phyloP scores from a whole-genome alignment of 2,329 filamentous ascomycete genomes.

The Raffaelea ambrosiae region DNA sequence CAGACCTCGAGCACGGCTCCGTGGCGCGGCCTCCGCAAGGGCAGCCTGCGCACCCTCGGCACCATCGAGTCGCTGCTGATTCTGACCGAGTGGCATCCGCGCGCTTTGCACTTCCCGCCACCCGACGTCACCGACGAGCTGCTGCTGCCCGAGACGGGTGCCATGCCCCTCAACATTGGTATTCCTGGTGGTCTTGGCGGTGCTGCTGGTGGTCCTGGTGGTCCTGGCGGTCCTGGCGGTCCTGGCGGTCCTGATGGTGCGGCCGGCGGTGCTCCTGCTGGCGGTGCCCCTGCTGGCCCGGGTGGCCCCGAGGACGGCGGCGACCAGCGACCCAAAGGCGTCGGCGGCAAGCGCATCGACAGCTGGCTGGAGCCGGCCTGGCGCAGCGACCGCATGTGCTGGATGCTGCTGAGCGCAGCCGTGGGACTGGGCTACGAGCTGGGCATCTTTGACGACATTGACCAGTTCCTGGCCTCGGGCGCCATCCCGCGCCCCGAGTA shows the following conservation, averaged over 20 bases:
- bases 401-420: conserved; percentile 91
- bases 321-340: conserved; percentile 40
- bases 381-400: conserved; percentile 91
- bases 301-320: conserved; percentile 23
- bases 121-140: conserved; percentile 66
- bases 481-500: conserved; percentile 55
- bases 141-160: too few species aligned
- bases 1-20: conserved; percentile 61
- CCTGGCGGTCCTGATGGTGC: too few species aligned
- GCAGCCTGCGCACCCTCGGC: conserved; percentile 78
- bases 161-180: too few species aligned
- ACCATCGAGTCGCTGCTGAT: conserved; percentile 93
- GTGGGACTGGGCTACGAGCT: conserved; percentile 88
- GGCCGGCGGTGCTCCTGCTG: too few species aligned
- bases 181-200: too few species aligned
- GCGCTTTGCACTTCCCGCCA: conserved; percentile 86
- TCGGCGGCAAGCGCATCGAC: conserved; percentile 78
- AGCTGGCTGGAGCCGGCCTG: conserved; percentile 96
- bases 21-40: conserved; percentile 62
- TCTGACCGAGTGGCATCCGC: conserved; percentile 93
- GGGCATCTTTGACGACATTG: conserved; percentile 88
- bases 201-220: too few species aligned
- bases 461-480: conserved; percentile 54
- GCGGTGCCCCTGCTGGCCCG: too few species aligned
- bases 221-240: too few species aligned